Evolutionary conservation across 176 grass and related monocot genomes (phyloP).

Genomic region (Secale cereale): DNA sequence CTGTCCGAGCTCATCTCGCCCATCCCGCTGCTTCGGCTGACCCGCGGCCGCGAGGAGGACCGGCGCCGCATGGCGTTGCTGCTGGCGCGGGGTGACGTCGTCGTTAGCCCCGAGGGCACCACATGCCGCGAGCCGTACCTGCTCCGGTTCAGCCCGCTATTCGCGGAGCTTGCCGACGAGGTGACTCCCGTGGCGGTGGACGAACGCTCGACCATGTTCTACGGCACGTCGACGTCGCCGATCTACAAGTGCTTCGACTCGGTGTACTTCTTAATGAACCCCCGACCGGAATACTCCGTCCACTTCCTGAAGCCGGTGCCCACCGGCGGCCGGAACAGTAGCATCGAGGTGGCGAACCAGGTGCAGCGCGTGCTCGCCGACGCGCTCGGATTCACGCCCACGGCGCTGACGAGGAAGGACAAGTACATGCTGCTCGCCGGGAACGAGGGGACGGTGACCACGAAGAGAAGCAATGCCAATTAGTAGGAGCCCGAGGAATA

Average conservation of each 20-base stretch:
- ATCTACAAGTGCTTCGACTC: constrained; percentile 59
- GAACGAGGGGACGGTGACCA: constrained; percentile 39
- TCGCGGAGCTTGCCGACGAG: constrained; percentile 52
- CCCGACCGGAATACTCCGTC: constrained; percentile 34
- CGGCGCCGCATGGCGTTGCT: constrained; percentile 34
- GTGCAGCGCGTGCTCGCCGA: constrained; percentile 42
- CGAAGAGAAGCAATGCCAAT: background rate
- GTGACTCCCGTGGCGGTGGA: constrained; percentile 49
- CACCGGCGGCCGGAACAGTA: constrained; percentile 5
- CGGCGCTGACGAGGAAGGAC: constrained; percentile 61
- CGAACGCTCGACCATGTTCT: constrained; percentile 44
- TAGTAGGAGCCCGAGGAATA: too few relatives aligned
- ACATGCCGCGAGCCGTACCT: constrained; percentile 69
- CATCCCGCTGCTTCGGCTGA: constrained; percentile 49
- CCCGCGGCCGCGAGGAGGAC: constrained; percentile 45
- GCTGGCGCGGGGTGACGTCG: constrained; percentile 39
- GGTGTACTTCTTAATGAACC: constrained; percentile 65
- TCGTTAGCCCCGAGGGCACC: constrained; percentile 63
- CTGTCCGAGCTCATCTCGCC: constrained; percentile 58
- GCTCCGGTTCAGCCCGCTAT: constrained; percentile 71
- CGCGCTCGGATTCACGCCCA: constrained; percentile 57
- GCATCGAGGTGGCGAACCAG: constrained; percentile 39
- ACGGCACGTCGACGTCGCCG: constrained; percentile 52
- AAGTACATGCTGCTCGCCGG: constrained; percentile 71
- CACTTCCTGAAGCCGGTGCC: constrained; percentile 45